Conservation (phyloP, 805 yeast species). For the Suhomyces faveliae region DNA sequence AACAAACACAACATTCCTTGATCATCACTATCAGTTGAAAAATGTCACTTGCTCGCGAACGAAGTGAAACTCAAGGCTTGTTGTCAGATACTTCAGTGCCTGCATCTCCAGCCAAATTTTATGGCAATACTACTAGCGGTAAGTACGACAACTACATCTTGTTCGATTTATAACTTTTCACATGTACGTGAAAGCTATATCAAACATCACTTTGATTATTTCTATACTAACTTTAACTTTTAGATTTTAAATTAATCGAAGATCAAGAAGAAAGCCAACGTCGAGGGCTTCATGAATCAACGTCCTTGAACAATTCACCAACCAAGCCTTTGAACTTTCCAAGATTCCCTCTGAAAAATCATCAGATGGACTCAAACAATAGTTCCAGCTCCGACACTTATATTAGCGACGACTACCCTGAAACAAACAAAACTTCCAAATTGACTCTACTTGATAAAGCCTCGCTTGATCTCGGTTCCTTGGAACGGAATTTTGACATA, state of each 20-base stretch:
- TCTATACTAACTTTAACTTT: not conserved
- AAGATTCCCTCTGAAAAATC: slow-evolving; percentile 8
- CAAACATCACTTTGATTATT: not conserved
- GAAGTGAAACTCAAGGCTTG: not conserved
- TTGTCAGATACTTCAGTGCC: not conserved
- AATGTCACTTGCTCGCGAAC: not conserved
- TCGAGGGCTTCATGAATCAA: slow-evolving; percentile 5
- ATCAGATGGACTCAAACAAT: slow-evolving; percentile 12
- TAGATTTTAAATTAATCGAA: not conserved
- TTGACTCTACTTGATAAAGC: not conserved
- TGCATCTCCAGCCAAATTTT: not conserved
- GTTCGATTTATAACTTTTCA: not conserved
- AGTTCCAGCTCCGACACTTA: slow-evolving; percentile 44
- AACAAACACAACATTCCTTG: not conserved
- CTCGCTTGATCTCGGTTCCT: slow-evolving; percentile 9
- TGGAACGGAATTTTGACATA: slow-evolving; percentile 23
- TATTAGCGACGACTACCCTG: slow-evolving; percentile 29
- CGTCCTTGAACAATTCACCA: slow-evolving; percentile 24
- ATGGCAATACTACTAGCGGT: not conserved
- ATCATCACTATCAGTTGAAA: not conserved
- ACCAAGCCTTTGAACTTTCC: slow-evolving; percentile 34
- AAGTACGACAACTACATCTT: not conserved
- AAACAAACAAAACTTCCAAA: not conserved
- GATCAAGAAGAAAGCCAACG: not conserved
- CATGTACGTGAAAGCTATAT: not conserved